Percentiles rank a stretch among this genome's conserved stretches.
phyloP scores from a whole-genome alignment of 306 rosid genomes.

The Lupinus albus region DNA sequence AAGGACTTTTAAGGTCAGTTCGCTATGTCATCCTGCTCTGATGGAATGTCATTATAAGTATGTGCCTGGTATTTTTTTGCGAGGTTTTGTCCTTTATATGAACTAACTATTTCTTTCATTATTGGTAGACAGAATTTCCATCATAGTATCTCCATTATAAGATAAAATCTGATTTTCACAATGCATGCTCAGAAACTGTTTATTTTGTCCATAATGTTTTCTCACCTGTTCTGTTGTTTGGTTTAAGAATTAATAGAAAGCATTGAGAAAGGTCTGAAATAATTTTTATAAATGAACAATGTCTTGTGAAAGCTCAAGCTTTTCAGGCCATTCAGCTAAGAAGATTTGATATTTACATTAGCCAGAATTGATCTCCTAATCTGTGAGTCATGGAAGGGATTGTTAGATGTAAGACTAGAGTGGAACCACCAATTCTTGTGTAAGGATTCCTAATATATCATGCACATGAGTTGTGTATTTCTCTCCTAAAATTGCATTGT shows the following conservation, averaged over 20 bases:
- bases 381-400: no score
- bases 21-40: slow-evolving; percentile 1
- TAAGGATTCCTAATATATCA: background rate
- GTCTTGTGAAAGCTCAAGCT: slow-evolving; percentile 12
- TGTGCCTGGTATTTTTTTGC: background rate
- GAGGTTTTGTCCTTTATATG: no score
- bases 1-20: slow-evolving; percentile 83
- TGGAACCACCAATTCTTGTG: background rate
- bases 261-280: background rate
- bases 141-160: background rate
- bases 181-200: background rate
- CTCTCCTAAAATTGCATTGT: background rate
- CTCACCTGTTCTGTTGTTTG: background rate
- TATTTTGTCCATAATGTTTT: background rate
- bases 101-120: no score
- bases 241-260: background rate
- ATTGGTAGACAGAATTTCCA: no score
- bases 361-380: no score
- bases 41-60: slow-evolving; percentile 7
- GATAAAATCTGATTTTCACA: background rate
- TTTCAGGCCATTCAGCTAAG: background rate
- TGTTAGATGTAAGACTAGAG: no score
- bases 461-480: background rate
- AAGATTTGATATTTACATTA: no score
- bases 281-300: background rate